Conservation (phyloP, 2,329 filamentous ascomycete genomes). For the Fusarium abutilonis region DNA sequence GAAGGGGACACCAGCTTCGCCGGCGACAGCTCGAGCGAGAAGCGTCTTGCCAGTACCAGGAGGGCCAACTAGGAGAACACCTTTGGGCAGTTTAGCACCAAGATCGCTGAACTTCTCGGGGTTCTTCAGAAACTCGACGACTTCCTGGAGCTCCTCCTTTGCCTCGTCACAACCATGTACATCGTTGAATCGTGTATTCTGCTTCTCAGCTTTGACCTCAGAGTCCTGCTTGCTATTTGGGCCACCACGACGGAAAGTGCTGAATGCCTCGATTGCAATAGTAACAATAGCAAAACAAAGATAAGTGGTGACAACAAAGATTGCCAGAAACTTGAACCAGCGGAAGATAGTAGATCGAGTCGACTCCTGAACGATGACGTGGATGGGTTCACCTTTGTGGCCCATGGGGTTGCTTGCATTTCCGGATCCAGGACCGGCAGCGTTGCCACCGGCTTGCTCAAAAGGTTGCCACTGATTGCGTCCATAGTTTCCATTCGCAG, state of each 20-base stretch:
- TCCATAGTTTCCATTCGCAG: slow-evolving; percentile 36
- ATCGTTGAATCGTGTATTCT: slow-evolving; percentile 89
- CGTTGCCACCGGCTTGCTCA: slow-evolving; percentile 46
- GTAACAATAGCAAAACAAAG: slow-evolving; percentile 81
- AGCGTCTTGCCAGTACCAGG: slow-evolving; percentile 98
- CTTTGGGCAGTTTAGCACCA: slow-evolving; percentile 95
- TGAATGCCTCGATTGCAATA: slow-evolving; percentile 82
- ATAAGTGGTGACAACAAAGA: slow-evolving; percentile 82
- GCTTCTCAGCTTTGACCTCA: slow-evolving; percentile 91
- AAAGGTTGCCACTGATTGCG: slow-evolving; percentile 46
- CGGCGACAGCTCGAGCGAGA: slow-evolving; percentile 92
- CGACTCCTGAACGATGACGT: slow-evolving; percentile 95
- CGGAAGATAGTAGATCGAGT: slow-evolving; percentile 82
- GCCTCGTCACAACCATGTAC: slow-evolving; percentile 98
- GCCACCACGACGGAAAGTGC: slow-evolving; percentile 74
- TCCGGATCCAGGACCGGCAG: slow-evolving; percentile 40
- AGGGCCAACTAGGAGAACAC: slow-evolving; percentile 92
- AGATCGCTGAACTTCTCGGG: slow-evolving; percentile 93
- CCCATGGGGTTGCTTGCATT: slow-evolving; percentile 60
- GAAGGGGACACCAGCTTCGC: slow-evolving; percentile 96
- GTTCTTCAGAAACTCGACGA: slow-evolving; percentile 95
- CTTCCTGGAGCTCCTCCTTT: slow-evolving; percentile 96
- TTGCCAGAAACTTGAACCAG: slow-evolving; percentile 87
- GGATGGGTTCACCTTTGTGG: slow-evolving; percentile 84
- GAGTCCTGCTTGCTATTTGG: slow-evolving; percentile 77